A percentile compares a stretch with the other conserved stretches of the same genome.
phyloP scores from a whole-genome alignment of 441 rosid species.

The Geranium incanum region DNA sequence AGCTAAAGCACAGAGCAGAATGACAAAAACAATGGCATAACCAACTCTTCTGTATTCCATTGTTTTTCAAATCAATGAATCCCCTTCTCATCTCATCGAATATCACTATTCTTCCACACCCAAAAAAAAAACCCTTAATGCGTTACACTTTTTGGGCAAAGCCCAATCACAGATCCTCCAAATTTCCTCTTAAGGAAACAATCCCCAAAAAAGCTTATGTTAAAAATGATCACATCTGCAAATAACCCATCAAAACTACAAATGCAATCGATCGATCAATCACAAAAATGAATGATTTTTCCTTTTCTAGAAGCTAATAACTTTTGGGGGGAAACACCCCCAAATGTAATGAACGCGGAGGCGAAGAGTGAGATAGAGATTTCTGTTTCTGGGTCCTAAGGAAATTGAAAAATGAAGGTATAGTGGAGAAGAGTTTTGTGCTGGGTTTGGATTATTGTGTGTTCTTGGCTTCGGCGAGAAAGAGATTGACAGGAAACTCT shows the following conservation, averaged over 20 bases:
- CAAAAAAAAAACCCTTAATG: neutral
- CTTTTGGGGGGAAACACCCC: neutral
- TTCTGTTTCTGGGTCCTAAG: neutral
- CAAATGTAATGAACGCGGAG: neutral
- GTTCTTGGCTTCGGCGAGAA: neutral
- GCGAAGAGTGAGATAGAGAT: neutral
- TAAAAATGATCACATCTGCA: neutral
- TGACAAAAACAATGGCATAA: constrained; percentile 25
- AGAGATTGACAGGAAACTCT: neutral
- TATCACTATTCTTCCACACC: neutral
- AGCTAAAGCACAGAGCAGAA: constrained; percentile 34
- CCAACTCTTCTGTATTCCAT: constrained; percentile 36
- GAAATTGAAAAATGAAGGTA: neutral
- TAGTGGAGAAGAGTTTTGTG: neutral
- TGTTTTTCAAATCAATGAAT: constrained; percentile 18
- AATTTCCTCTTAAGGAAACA: neutral
- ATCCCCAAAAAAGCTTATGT: neutral
- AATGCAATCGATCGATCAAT: constrained; percentile 2
- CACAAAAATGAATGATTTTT: neutral
- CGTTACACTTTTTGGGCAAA: neutral
- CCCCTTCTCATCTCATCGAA: constrained; percentile 7
- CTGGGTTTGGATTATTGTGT: neutral
- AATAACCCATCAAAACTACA: neutral
- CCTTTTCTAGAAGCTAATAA: neutral
- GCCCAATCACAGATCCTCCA: constrained; percentile 1